Evolutionary conservation across 345 rosid species (phyloP).

Genomic region (Barbarea vulgaris): DNA sequence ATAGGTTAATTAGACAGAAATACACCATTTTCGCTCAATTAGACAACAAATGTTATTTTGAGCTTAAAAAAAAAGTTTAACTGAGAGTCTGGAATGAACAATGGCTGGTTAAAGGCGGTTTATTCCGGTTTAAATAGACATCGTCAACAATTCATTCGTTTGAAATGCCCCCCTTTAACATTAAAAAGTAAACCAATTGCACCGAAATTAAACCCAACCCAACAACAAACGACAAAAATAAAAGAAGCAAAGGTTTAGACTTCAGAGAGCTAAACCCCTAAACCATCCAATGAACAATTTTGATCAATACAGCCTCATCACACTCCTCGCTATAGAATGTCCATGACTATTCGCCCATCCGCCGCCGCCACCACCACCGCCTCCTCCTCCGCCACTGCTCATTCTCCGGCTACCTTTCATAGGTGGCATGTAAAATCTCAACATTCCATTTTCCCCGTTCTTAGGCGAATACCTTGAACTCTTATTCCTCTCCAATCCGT

Average conservation of each 20-base stretch:
- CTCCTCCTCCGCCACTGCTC: slow-evolving; percentile 42
- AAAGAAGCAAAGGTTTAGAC: slow-evolving; percentile 18
- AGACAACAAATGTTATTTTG: background rate
- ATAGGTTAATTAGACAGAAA: background rate
- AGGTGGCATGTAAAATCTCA: slow-evolving; percentile 79
- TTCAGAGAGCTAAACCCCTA: slow-evolving; percentile 26
- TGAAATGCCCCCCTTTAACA: slow-evolving; percentile 25
- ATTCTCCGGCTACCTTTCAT: slow-evolving; percentile 58
- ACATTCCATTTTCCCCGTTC: slow-evolving; percentile 70
- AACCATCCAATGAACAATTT: slow-evolving; percentile 37
- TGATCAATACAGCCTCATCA: slow-evolving; percentile 78
- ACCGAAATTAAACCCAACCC: slow-evolving; percentile 35
- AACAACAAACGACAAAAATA: slow-evolving; percentile 25
- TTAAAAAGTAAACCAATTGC: slow-evolving; percentile 42
- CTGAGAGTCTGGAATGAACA: background rate
- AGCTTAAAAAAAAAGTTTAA: background rate
- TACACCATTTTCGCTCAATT: background rate
- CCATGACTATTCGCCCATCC: slow-evolving; percentile 72
- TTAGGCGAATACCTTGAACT: slow-evolving; percentile 86
- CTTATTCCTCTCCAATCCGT: slow-evolving; percentile 68
- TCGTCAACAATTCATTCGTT: slow-evolving; percentile 25
- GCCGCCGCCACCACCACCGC: slow-evolving; percentile 13
- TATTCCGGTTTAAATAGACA: slow-evolving; percentile 36
- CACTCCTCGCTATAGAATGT: slow-evolving; percentile 88
- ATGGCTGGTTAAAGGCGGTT: slow-evolving; percentile 30